Percentiles rank a stretch among this genome's conserved stretches.
Evolutionary conservation across 1,284 basidiomycete genomes (phyloP).

Genomic region (Trametes polyzona): DNA sequence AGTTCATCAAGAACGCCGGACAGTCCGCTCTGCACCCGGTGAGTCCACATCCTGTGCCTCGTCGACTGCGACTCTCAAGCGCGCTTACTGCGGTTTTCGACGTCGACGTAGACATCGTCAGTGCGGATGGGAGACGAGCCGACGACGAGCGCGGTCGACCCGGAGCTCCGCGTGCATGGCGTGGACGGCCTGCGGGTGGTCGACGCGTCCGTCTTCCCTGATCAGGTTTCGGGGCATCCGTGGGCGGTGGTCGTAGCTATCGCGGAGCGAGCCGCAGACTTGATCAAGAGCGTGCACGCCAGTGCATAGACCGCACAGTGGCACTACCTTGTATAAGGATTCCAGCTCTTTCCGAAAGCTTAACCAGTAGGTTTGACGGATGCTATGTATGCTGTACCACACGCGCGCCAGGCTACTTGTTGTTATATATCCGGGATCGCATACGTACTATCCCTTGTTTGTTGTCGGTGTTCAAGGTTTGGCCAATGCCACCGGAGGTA

Average conservation of each 20-base stretch:
- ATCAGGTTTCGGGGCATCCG: slow-evolving; percentile 33
- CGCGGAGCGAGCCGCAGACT: slow-evolving; percentile 32
- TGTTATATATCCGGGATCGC: too few species aligned
- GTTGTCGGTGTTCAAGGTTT: too few species aligned
- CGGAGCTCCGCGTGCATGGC: slow-evolving; percentile 36
- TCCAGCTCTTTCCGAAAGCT: too few species aligned
- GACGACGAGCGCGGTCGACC: slow-evolving; percentile 21
- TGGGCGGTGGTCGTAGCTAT: slow-evolving; percentile 31
- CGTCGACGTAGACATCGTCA: slow-evolving; percentile 14
- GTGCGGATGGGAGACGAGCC: slow-evolving; percentile 23
- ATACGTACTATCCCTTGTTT: too few species aligned
- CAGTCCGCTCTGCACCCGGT: slow-evolving; percentile 43
- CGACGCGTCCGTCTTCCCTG: slow-evolving; percentile 44
- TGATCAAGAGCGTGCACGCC: slow-evolving; percentile 18
- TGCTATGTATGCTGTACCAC: too few species aligned
- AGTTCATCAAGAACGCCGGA: slow-evolving; percentile 33
- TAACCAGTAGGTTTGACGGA: too few species aligned
- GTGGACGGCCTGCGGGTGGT: slow-evolving; percentile 43
- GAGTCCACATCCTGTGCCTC: neutral
- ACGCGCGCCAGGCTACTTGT: too few species aligned
- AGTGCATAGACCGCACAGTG: too few species aligned
- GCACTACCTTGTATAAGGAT: neutral
- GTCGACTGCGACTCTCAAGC: neutral
- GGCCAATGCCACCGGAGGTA: slow-evolving; percentile 12
- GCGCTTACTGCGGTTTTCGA: neutral